Conservation (phyloP, 1,139 yeast genomes). For the Debaryomyces fabryi region DNA sequence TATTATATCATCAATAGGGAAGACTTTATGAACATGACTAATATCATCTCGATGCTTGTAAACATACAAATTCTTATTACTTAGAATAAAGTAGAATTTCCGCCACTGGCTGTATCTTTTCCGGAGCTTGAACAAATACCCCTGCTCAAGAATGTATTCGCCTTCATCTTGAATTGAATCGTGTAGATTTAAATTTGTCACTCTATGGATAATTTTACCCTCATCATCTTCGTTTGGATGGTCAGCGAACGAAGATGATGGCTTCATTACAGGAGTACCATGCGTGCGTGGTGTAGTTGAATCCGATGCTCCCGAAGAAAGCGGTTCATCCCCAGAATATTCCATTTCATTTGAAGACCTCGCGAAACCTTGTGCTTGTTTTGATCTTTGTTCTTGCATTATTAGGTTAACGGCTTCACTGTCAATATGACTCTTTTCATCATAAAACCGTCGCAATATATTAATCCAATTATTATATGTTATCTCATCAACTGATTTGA, state of each 20-base stretch:
- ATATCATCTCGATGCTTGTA: slow-evolving; percentile 33
- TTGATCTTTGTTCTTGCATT: not conserved
- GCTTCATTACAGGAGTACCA: not conserved
- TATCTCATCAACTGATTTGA: slow-evolving; percentile 37
- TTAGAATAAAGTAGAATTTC: slow-evolving; percentile 43
- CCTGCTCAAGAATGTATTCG: slow-evolving; percentile 46
- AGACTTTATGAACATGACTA: slow-evolving; percentile 29
- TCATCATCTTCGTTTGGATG: slow-evolving; percentile 10
- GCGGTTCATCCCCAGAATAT: slow-evolving; percentile 4
- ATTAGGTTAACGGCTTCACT: slow-evolving; percentile 2
- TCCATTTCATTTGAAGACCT: not conserved
- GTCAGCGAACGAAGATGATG: not conserved
- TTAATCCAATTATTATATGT: slow-evolving; percentile 47
- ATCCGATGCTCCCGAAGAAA: slow-evolving; percentile 2
- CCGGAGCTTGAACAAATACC: slow-evolving; percentile 42
- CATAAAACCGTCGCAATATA: slow-evolving; percentile 30
- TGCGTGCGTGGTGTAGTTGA: slow-evolving; percentile 1
- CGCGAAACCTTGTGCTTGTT: not conserved
- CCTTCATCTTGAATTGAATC: not conserved
- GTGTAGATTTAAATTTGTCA: not conserved
- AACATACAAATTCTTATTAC: slow-evolving; percentile 42
- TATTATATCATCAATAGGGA: slow-evolving; percentile 40
- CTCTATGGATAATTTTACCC: not conserved
- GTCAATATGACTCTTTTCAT: slow-evolving; percentile 1
- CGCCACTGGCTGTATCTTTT: slow-evolving; percentile 54